phyloP scores from a whole-genome alignment of 495 filamentous ascomycete genomes.

The Penicillium riverlandense region DNA sequence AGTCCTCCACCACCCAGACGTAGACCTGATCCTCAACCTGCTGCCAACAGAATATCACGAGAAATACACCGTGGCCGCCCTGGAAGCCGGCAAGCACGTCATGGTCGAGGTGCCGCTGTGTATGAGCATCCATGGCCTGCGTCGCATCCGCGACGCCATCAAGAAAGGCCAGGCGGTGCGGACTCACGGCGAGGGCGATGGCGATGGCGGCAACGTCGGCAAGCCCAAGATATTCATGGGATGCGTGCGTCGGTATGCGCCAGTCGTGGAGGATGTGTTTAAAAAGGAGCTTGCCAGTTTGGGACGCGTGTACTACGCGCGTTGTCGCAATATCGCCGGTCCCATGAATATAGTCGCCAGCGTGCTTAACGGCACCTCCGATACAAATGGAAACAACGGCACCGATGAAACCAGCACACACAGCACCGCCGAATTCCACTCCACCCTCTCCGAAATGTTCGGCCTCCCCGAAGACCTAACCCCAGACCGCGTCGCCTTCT shows the following conservation, averaged over 20 bases:
- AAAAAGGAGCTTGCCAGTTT: slow-evolving; percentile 36
- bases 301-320: slow-evolving; percentile 44
- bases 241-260: slow-evolving; percentile 48
- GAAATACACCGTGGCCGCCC: slow-evolving; percentile 38
- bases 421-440: slow-evolving; percentile 3
- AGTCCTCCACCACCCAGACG: slow-evolving; percentile 13
- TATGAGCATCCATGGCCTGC: slow-evolving; percentile 29
- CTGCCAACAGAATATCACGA: slow-evolving; percentile 46
- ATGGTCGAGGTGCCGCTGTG: slow-evolving; percentile 51
- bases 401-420: background rate
- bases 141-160: slow-evolving; percentile 33
- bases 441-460: slow-evolving; percentile 25
- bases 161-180: slow-evolving; percentile 7
- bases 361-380: background rate
- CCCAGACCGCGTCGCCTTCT: slow-evolving; percentile 24
- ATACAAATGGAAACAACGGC: background rate
- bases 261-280: slow-evolving; percentile 40
- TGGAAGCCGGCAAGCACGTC: slow-evolving; percentile 44
- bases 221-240: slow-evolving; percentile 44
- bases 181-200: background rate
- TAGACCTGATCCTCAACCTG: slow-evolving; percentile 47
- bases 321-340: slow-evolving; percentile 47
- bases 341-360: slow-evolving; percentile 11
- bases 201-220: background rate
- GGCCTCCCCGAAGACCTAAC: slow-evolving; percentile 22